Conservation (phyloP, 176 grass and related monocot genomes). For the Rhynchospora pubera region DNA sequence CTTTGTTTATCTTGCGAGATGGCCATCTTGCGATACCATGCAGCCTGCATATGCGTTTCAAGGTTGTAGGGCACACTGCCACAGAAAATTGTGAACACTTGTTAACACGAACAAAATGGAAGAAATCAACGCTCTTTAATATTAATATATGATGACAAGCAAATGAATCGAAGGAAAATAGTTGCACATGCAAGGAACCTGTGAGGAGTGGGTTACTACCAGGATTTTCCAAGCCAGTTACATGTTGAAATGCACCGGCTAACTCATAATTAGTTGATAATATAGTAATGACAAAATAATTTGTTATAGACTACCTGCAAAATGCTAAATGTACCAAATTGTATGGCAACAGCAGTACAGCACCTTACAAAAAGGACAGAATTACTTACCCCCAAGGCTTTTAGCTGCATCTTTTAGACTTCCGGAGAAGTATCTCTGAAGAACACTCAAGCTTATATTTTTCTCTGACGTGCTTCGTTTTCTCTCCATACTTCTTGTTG, state of each 20-base stretch:
- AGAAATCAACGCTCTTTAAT: not conserved
- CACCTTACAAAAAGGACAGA: not conserved
- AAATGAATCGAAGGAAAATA: not conserved
- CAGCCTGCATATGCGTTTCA: constrained; percentile 90
- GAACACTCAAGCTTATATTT: constrained; percentile 85
- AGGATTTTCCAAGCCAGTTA: not conserved
- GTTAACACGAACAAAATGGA: constrained; percentile 3
- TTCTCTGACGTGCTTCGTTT: constrained; percentile 58
- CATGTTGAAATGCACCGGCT: not conserved
- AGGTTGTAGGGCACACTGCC: constrained; percentile 95
- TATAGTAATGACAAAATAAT: not conserved
- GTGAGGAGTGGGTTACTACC: not conserved
- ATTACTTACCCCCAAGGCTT: constrained; percentile 71
- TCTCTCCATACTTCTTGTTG: constrained; percentile 43
- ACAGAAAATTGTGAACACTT: constrained; percentile 23
- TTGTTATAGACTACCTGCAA: not conserved
- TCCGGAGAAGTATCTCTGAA: constrained; percentile 87
- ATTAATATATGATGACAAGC: constrained; percentile 2
- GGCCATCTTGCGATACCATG: constrained; percentile 95
- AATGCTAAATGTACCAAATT: not conserved
- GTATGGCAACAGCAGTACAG: not conserved
- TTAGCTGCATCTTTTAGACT: constrained; percentile 87
- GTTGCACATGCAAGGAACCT: not conserved
- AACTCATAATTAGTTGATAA: not conserved
- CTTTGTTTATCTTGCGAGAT: constrained; percentile 98